phyloP scores from a whole-genome alignment of 192 early-diverging fungal genomes.

The Pilaira anomala region DNA sequence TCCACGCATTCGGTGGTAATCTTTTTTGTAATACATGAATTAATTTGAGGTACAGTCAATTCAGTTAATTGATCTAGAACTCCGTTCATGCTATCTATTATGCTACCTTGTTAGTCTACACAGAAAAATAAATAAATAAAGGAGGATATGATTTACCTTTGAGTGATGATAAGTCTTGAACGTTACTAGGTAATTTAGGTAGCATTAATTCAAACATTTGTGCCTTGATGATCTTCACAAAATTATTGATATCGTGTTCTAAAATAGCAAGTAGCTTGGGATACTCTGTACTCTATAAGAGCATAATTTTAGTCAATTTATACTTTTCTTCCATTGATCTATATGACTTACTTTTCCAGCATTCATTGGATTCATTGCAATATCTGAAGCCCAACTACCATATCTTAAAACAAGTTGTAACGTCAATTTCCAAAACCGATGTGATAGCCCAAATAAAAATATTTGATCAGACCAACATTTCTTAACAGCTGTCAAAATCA shows the following conservation, averaged over 20 bases:
- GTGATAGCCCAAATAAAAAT: conserved; percentile 51
- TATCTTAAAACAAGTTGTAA: conserved; percentile 44
- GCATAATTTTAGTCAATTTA: background rate
- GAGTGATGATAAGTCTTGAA: conserved; percentile 43
- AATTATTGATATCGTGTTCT: conserved; percentile 4
- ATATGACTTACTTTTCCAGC: background rate
- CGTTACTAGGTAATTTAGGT: conserved; percentile 41
- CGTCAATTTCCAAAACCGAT: conserved; percentile 63
- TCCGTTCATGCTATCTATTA: conserved; percentile 29
- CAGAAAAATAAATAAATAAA: too few relatives aligned
- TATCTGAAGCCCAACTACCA: conserved; percentile 20
- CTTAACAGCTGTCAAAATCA: conserved; percentile 49
- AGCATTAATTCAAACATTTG: conserved; percentile 33
- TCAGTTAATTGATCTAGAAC: conserved; percentile 15
- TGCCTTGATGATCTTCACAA: background rate
- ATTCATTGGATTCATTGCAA: conserved; percentile 6
- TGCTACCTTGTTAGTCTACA: too few relatives aligned
- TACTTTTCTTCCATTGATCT: background rate
- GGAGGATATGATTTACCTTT: conserved; percentile 32
- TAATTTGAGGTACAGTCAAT: conserved; percentile 38
- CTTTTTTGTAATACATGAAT: conserved; percentile 35
- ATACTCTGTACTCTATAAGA: background rate
- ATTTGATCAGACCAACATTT: conserved; percentile 59
- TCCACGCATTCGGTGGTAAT: conserved; percentile 50
- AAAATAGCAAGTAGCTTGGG: background rate